Base-by-base conservation (phyloP, 257 asterid genomes). In the Cruciata laevipes region DNA sequence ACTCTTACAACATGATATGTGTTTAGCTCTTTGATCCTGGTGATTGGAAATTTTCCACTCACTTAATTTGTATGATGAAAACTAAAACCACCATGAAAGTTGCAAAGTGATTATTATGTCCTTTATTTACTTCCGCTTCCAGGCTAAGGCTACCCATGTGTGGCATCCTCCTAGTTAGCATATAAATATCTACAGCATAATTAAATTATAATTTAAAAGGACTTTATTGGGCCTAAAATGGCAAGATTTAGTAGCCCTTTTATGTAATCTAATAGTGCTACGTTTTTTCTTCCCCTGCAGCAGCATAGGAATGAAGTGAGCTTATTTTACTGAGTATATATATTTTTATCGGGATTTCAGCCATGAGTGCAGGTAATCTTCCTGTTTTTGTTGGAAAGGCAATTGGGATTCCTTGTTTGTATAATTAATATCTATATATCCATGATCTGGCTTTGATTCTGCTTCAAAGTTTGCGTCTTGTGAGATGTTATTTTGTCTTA, bases 311-410 rank as follows among this genome's bases (percentile, higher is more conserved):
- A 47, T 47, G 71, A 11, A 65, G 49, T 31, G 8, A 21, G 33
- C 2, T 23, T 57, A 10, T 68, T 55, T 11, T 63, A 30, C 57
- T 32, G 67, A 5, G 6, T 56, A 63, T 42, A 21, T 53, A 21
- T 53, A 16, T 18, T 12, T 3, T 9, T 27, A 37, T 53, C 65
- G 31, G 52, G 67, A 35, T 66, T 56, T 55, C 52, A 55, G 67
- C 58, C 63, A 83, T 85, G 91, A 85, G 91, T 65, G 87, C 91
- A 16, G 89, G 91, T 83, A 68, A 68, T 73, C 66, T 20, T 12
- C 58, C 35, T 62, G 16, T 58, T 20, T 70, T 35, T 25, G 65
- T 20, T 10, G 23, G 49, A 5, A 14, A 31, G 10, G 40, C 16
- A 66, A 25, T 16, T 18, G 70, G 61, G 47, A 27, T 51, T 47